Evolutionary conservation across 768 basidiomycete genomes (phyloP), one percentile per base, ranked within the genome.

Genomic region (Artomyces pyxidatus): DNA sequence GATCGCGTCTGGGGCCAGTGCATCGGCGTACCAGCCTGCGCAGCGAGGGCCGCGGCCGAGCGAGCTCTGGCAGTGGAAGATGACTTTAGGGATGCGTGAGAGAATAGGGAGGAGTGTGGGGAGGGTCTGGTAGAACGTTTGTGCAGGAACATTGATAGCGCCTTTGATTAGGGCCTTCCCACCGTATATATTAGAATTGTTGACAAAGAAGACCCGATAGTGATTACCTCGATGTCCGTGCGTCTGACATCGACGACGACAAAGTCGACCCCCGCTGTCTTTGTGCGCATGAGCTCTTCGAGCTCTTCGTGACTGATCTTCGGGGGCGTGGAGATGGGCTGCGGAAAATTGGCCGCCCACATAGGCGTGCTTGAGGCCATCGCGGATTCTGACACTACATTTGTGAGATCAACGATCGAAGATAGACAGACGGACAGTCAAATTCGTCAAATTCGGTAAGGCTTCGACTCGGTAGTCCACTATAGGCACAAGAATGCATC

Each of bases 141-240:
- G 71, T 0, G 71, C 73, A 10, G 73, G 72, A 1, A 73, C 62
- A 57, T 73, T 74, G 51, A 73, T 62, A 1, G 70, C 69, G 17
- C 63, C 62, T 1, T 54, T 58, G 49, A 71, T 61, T 45, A 64
- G 50, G 21, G 51, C 59, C 42, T 57, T 51, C 54, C 50, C 39
- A 14, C 38, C n/a, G n/a, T n/a, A n/a, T n/a, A n/a, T 22, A 17
- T 37, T 27, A 14, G 43, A 42, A 22, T 38, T n/a, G 25, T 12
- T 10, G 23, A 16, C 10, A 12, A 37, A 22, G 17, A 21, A n/a
- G 14, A 27, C 9, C 21, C 8, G 16, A 42, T 28, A 6, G 26
- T 16, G 26, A 62, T 35, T 29, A 71, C 69, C 50, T 72, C 69
- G 41, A 70, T 62, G 43, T 72, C 71, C 4, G 61, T 62, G 37